Percentiles rank a stretch among this genome's conserved stretches.
Conservation (phyloP, 1,139 yeast genomes). For the Suhomyces anneliseae region DNA sequence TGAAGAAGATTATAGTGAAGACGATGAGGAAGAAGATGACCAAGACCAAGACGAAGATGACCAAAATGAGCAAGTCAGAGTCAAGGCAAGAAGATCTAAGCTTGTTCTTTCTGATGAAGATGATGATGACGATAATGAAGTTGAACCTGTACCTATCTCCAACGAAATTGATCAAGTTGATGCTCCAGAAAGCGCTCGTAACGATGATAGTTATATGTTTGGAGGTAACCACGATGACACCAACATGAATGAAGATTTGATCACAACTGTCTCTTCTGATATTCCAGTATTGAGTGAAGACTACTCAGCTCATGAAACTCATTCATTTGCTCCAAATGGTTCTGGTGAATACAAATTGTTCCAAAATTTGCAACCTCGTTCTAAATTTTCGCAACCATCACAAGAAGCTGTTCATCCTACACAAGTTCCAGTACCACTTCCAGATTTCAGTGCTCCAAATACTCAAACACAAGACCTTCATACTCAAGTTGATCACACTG, state of each 20-base stretch:
- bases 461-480: slow-evolving; percentile 10
- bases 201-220: slow-evolving; percentile 41
- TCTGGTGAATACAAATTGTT: slow-evolving; percentile 21
- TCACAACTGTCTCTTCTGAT: slow-evolving; percentile 18
- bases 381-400: slow-evolving; percentile 4
- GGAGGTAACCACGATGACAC: slow-evolving; percentile 24
- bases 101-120: slow-evolving; percentile 16
- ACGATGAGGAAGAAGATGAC: slow-evolving; percentile 20
- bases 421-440: slow-evolving; percentile 4
- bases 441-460: slow-evolving; percentile 20
- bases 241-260: slow-evolving; percentile 16
- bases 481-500: slow-evolving; percentile 9
- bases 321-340: not conserved
- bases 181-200: slow-evolving; percentile 10
- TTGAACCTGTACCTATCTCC: slow-evolving; percentile 5
- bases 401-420: slow-evolving; percentile 8
- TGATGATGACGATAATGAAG: slow-evolving; percentile 15
- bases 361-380: slow-evolving; percentile 32
- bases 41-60: slow-evolving; percentile 24
- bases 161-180: slow-evolving; percentile 17
- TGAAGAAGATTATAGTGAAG: slow-evolving; percentile 17
- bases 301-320: not conserved
- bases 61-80: slow-evolving; percentile 13
- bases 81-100: slow-evolving; percentile 11
- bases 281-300: slow-evolving; percentile 1